A percentile compares a stretch with the other conserved stretches of the same genome.
phyloP scores from a whole-genome alignment of 2,329 filamentous ascomycete genomes.

The Monilinia polystroma region DNA sequence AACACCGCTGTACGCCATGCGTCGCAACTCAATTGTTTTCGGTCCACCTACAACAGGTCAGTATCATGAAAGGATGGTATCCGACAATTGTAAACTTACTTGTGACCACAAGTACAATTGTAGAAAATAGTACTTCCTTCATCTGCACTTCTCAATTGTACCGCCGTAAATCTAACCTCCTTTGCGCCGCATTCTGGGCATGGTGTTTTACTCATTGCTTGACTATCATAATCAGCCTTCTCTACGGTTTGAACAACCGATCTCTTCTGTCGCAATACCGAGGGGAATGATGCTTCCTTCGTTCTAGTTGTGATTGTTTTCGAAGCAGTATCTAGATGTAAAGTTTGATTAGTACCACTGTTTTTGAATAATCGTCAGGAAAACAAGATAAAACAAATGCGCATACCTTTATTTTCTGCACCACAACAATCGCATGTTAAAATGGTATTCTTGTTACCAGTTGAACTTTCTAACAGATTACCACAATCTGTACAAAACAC shows the following conservation, averaged over 20 bases:
- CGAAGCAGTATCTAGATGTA: slow-evolving; percentile 60
- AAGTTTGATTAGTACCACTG: slow-evolving; percentile 20
- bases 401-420: slow-evolving; percentile 74
- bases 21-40: slow-evolving; percentile 41
- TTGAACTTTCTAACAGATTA: slow-evolving; percentile 79
- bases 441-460: slow-evolving; percentile 71
- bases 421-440: slow-evolving; percentile 85
- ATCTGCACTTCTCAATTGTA: slow-evolving; percentile 88
- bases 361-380: background rate
- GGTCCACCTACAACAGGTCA: slow-evolving; percentile 39
- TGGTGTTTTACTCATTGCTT: slow-evolving; percentile 64
- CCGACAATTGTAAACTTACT: slow-evolving; percentile 52
- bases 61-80: slow-evolving; percentile 10
- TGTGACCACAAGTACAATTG: slow-evolving; percentile 81
- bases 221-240: slow-evolving; percentile 72
- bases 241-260: slow-evolving; percentile 84
- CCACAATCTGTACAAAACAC: slow-evolving; percentile 94
- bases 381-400: background rate
- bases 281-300: slow-evolving; percentile 90
- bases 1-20: background rate
- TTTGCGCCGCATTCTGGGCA: slow-evolving; percentile 80
- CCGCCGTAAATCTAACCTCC: slow-evolving; percentile 80
- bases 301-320: slow-evolving; percentile 78
- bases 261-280: slow-evolving; percentile 77
- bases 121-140: slow-evolving; percentile 94